Evolutionary conservation across 2,329 filamentous ascomycete genomes (phyloP).

Genomic region (Herpotrichia juniperi): DNA sequence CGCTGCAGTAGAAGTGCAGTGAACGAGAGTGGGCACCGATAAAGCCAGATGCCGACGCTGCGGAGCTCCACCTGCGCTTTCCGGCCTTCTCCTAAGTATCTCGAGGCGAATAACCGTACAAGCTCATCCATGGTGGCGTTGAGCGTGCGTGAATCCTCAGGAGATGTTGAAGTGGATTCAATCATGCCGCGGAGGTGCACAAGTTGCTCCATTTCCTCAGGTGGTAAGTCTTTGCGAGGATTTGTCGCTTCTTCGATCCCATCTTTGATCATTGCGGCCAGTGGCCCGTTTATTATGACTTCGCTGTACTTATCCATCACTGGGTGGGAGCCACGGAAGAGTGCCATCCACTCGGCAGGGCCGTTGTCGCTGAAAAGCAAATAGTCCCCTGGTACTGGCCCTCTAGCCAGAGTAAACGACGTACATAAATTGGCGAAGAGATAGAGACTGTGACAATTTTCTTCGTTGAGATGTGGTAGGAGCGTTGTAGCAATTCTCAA

Average conservation of each 20-base stretch:
- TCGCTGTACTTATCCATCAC: conserved; percentile 35
- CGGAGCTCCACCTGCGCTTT: not conserved
- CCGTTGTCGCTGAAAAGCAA: conserved; percentile 42
- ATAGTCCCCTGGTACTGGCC: conserved; percentile 40
- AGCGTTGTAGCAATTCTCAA: conserved; percentile 38
- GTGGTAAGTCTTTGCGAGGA: not conserved
- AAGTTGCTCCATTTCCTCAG: not conserved
- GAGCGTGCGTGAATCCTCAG: not conserved
- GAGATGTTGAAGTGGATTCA: not conserved
- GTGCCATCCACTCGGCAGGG: conserved; percentile 46
- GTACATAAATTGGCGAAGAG: conserved; percentile 49
- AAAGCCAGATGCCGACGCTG: not conserved
- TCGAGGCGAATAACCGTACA: not conserved
- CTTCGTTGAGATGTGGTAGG: conserved; percentile 37
- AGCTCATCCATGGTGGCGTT: not conserved
- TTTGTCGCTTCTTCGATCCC: conserved; percentile 18
- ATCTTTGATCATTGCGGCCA: conserved; percentile 36
- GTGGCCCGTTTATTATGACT: conserved; percentile 16
- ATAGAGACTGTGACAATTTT: conserved; percentile 46
- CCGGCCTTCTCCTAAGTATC: not conserved
- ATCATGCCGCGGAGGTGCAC: not conserved
- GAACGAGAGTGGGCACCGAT: not conserved
- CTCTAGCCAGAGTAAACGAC: conserved; percentile 43
- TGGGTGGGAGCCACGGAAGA: conserved; percentile 45
- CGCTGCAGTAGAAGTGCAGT: not conserved